Evolutionary conservation across 106 monocot species (phyloP).

Genomic region (Allium sativum): DNA sequence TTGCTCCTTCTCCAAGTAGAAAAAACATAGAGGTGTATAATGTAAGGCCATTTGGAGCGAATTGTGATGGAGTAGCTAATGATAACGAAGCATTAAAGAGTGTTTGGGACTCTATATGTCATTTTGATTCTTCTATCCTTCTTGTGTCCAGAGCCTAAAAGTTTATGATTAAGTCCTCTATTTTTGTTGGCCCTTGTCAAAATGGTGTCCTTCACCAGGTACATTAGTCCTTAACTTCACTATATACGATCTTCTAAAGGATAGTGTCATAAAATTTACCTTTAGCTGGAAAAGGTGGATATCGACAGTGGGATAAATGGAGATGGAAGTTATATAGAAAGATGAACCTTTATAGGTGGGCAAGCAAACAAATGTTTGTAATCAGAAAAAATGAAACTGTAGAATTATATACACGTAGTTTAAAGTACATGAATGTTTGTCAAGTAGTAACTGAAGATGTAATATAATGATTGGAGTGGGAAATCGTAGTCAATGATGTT

Average conservation of each 20-base stretch:
- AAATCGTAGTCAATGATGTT: too few species aligned
- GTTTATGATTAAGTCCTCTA: slow-evolving; percentile 60
- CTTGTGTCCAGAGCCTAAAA: slow-evolving; percentile 41
- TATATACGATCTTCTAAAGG: not conserved
- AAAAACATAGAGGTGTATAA: slow-evolving; percentile 21
- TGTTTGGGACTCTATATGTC: slow-evolving; percentile 82
- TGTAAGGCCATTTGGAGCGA: slow-evolving; percentile 56
- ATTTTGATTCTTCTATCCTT: slow-evolving; percentile 20
- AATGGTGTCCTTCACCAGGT: slow-evolving; percentile 56
- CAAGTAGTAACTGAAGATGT: too few species aligned
- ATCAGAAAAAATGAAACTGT: too few species aligned
- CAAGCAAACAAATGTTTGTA: too few species aligned
- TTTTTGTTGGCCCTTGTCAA: slow-evolving; percentile 71
- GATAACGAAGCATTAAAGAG: slow-evolving; percentile 70
- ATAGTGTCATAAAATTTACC: not conserved
- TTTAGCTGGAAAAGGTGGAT: too few species aligned
- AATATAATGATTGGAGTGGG: too few species aligned
- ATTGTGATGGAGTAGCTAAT: slow-evolving; percentile 57
- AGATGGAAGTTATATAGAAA: too few species aligned
- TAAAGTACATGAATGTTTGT: too few species aligned
- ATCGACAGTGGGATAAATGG: too few species aligned
- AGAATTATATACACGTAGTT: too few species aligned
- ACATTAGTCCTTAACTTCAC: not conserved
- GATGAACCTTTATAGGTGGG: too few species aligned
- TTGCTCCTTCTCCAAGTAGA: not conserved